phyloP scores from a whole-genome alignment of 805 yeast species.

The Yamadazyma tumulicola region DNA sequence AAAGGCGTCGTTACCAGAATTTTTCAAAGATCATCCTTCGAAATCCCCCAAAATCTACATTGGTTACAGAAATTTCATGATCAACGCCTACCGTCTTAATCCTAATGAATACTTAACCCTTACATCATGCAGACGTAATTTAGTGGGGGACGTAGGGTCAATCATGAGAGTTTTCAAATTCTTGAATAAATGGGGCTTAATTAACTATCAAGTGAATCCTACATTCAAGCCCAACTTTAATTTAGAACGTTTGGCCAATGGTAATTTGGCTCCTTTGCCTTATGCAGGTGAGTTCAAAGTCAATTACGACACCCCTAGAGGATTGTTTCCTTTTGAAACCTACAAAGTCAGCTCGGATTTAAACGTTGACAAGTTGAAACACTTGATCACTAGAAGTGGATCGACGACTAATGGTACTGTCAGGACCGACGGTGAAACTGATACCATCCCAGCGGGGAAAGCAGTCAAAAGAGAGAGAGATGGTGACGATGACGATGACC shows the following conservation, averaged over 20 bases:
- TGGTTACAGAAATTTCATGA: conserved; percentile 83
- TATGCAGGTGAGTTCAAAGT: conserved; percentile 74
- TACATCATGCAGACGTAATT: conserved; percentile 86
- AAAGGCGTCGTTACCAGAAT: conserved; percentile 81
- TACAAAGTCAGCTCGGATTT: conserved; percentile 61
- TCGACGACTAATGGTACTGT: neutral
- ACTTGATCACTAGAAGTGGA: conserved; percentile 16
- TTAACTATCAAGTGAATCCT: conserved; percentile 88
- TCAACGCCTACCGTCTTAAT: conserved; percentile 81
- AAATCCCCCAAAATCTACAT: conserved; percentile 81
- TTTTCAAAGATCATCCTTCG: conserved; percentile 68
- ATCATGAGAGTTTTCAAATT: conserved; percentile 81
- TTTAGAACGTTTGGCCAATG: conserved; percentile 47
- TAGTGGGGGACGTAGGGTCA: conserved; percentile 90
- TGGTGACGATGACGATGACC: neutral
- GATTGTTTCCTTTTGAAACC: conserved; percentile 86
- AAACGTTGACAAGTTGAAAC: conserved; percentile 36
- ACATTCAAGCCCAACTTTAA: conserved; percentile 63
- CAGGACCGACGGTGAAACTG: neutral
- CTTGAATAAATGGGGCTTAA: conserved; percentile 87
- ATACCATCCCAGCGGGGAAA: neutral
- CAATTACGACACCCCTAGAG: conserved; percentile 85
- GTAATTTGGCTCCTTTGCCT: conserved; percentile 52
- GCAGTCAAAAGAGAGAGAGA: conserved; percentile 3
- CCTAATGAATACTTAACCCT: conserved; percentile 87